Percentiles rank a stretch among this genome's conserved stretches.
phyloP scores from a whole-genome alignment of 2,329 filamentous ascomycete genomes.

The Arthroderma uncinatum region DNA sequence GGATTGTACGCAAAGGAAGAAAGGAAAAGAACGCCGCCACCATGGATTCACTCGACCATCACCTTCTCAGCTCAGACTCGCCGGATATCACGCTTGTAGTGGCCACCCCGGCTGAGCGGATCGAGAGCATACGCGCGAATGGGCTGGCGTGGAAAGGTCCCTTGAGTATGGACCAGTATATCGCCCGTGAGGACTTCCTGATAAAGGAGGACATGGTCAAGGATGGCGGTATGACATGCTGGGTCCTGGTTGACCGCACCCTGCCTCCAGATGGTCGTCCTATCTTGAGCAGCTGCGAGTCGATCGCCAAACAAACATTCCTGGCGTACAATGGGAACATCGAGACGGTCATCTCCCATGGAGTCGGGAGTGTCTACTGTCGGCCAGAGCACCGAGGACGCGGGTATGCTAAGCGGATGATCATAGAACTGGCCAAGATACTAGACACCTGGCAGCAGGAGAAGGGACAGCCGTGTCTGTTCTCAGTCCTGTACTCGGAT shows the following conservation, averaged over 20 bases:
- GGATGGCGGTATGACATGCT: constrained; percentile 49
- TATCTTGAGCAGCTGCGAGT: constrained; percentile 54
- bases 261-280: constrained; percentile 36
- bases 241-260: constrained; percentile 49
- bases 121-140: constrained; percentile 44
- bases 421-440: constrained; percentile 15
- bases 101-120: constrained; percentile 44
- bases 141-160: constrained; percentile 49
- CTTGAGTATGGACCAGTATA: constrained; percentile 45
- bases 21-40: constrained; percentile 9
- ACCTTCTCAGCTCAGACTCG: constrained; percentile 40
- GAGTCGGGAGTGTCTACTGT: constrained; percentile 20
- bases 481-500: constrained; percentile 20
- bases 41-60: constrained; percentile 29
- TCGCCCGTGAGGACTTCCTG: constrained; percentile 49
- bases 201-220: constrained; percentile 47
- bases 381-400: constrained; percentile 14
- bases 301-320: constrained; percentile 38
- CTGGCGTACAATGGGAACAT: constrained; percentile 26
- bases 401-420: constrained; percentile 18
- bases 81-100: constrained; percentile 43
- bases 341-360: constrained; percentile 18
- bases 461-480: constrained; percentile 8
- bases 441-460: constrained; percentile 26
- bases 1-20: not conserved